These are phyloP conservation scores for Boletus huronensis DNA, from an alignment of 768 basidiomycete genomes.

Conservation along the genomic window DNA sequence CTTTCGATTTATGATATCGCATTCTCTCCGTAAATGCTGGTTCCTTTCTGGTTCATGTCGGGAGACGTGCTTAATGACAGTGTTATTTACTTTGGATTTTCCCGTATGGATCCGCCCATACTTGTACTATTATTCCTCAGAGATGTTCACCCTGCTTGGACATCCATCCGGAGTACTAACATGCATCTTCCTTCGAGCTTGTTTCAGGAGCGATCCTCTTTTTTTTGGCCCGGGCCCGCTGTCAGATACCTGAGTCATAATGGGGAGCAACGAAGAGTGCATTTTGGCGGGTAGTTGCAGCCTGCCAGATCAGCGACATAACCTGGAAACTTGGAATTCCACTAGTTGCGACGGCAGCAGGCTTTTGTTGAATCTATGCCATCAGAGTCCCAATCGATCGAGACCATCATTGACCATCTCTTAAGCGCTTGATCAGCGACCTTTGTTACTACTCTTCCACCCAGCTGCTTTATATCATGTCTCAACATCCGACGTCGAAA, in stretches of 20 bases:
- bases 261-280: too few species aligned
- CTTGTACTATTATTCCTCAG: not conserved
- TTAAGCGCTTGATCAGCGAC: not conserved
- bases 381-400: too few species aligned
- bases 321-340: too few species aligned
- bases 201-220: not conserved
- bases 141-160: not conserved
- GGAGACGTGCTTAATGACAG: not conserved
- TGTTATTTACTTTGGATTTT: not conserved
- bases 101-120: not conserved
- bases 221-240: not conserved
- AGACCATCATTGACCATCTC: not conserved
- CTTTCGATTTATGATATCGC: slow-evolving; percentile 1
- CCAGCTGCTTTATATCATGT: slow-evolving; percentile 1
- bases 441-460: not conserved
- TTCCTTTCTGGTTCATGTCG: not conserved
- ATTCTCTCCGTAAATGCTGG: not conserved
- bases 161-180: not conserved
- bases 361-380: too few species aligned
- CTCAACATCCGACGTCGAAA: not conserved
- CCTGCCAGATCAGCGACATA: too few species aligned
- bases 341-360: too few species aligned
- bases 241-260: too few species aligned
- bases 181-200: not conserved
- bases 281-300: too few species aligned